Percentiles rank a stretch among this genome's conserved stretches.
These are phyloP conservation scores for Tricholoma sp. DNA, from an alignment of 768 basidiomycete species.

Conservation along the genomic window DNA sequence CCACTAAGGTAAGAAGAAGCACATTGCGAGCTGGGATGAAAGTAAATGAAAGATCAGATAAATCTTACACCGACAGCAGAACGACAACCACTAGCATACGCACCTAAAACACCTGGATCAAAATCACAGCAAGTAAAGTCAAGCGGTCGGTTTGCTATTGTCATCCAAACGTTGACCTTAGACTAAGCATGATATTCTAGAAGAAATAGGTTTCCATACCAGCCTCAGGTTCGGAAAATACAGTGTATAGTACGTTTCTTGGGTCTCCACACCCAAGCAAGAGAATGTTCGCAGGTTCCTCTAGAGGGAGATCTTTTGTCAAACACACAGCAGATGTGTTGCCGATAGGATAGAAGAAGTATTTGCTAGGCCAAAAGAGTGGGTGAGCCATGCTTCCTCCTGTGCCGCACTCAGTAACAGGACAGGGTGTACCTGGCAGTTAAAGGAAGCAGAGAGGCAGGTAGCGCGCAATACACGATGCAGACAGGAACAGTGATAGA, in stretches of 20 bases:
- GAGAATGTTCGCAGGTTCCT: conserved; percentile 35
- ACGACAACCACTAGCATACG: neutral
- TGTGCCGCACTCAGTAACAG: no score
- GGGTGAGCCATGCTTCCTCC: conserved; percentile 31
- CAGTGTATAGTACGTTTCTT: conserved; percentile 40
- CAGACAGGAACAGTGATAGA: no score
- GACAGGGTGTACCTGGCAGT: no score
- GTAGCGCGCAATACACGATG: no score
- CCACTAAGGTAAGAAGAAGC: conserved; percentile 28
- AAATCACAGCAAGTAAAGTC: conserved; percentile 37
- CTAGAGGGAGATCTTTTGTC: conserved; percentile 35
- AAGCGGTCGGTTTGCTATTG: conserved; percentile 14
- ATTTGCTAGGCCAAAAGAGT: conserved; percentile 30
- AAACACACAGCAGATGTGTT: conserved; percentile 44
- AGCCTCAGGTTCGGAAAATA: conserved; percentile 19
- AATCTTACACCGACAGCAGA: neutral
- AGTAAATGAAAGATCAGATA: neutral
- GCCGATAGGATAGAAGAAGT: conserved; percentile 46
- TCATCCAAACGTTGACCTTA: neutral
- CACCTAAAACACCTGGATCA: conserved; percentile 33
- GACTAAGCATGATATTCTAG: neutral
- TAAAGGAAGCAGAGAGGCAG: no score
- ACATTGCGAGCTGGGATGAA: conserved; percentile 32
- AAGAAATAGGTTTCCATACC: conserved; percentile 9
- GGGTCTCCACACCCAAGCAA: conserved; percentile 46